Percentiles rank a stretch among this genome's conserved stretches.
Evolutionary conservation across 305 asterid genomes (phyloP).

Genomic region (Fraxinus paxiana): DNA sequence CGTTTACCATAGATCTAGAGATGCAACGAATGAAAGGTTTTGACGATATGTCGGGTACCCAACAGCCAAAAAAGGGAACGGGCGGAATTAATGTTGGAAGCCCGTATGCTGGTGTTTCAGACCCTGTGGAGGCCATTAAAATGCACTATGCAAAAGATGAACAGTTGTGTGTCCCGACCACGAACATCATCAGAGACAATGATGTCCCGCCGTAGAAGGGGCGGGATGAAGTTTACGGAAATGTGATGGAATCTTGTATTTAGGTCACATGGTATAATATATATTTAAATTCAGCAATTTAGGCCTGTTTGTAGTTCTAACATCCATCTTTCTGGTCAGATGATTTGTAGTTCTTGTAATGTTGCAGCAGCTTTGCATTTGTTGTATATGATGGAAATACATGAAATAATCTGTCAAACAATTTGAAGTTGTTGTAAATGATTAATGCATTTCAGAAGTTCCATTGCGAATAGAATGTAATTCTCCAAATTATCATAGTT

Average conservation of each 20-base stretch:
- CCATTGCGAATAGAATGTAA: neutral
- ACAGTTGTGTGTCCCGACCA: slow-evolving; percentile 39
- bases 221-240: slow-evolving; percentile 21
- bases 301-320: slow-evolving; percentile 40
- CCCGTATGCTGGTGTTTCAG: slow-evolving; percentile 52
- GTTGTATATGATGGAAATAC: slow-evolving; percentile 68
- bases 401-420: slow-evolving; percentile 54
- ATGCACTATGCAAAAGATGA: slow-evolving; percentile 71
- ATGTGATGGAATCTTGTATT: slow-evolving; percentile 31
- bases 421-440: slow-evolving; percentile 25
- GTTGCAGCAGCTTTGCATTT: slow-evolving; percentile 55
- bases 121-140: slow-evolving; percentile 76
- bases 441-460: neutral
- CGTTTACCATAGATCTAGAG: slow-evolving; percentile 56
- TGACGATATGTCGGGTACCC: slow-evolving; percentile 51
- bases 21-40: slow-evolving; percentile 70
- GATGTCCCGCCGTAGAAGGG: slow-evolving; percentile 50
- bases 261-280: slow-evolving; percentile 47
- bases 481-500: neutral
- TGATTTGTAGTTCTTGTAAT: slow-evolving; percentile 49
- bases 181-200: slow-evolving; percentile 43
- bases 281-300: slow-evolving; percentile 37
- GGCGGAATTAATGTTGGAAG: slow-evolving; percentile 56
- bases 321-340: slow-evolving; percentile 33
- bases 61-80: slow-evolving; percentile 47